Percentiles rank a stretch among this genome's conserved stretches.
phyloP scores from a whole-genome alignment of 257 asterid species.

The Cinchona pubescens region DNA sequence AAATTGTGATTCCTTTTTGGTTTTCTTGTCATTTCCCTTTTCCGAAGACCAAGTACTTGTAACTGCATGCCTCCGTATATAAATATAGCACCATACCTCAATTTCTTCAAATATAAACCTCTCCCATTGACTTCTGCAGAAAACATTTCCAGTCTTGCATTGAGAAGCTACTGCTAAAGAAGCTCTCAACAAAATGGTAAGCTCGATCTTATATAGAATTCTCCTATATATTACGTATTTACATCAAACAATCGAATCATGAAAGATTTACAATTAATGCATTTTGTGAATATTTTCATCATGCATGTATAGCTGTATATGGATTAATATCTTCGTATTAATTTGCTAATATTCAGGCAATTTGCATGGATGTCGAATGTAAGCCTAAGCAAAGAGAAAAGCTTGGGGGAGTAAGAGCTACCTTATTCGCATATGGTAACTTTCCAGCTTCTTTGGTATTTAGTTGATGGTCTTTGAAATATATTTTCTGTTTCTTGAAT shows the following conservation, averaged over 20 bases:
- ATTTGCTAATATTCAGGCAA: slow-evolving; percentile 31
- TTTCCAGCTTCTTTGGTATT: neutral
- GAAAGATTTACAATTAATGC: neutral
- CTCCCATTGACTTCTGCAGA: slow-evolving; percentile 1
- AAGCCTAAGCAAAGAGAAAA: slow-evolving; percentile 26
- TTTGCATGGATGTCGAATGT: slow-evolving; percentile 25
- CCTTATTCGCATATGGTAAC: slow-evolving; percentile 49
- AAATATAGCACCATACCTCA: neutral
- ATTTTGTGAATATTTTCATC: neutral
- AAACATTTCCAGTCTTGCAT: neutral
- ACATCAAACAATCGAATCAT: neutral
- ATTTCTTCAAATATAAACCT: slow-evolving; percentile 12
- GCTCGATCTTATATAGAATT: neutral
- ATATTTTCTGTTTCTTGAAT: neutral
- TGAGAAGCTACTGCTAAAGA: neutral
- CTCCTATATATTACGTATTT: neutral
- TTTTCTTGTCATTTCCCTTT: slow-evolving; percentile 20
- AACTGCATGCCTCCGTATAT: slow-evolving; percentile 21
- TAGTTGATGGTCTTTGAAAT: neutral
- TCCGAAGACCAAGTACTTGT: neutral
- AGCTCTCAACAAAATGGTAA: slow-evolving; percentile 23
- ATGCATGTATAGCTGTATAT: too few relatives aligned
- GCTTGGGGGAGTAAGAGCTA: slow-evolving; percentile 52
- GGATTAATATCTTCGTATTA: too few relatives aligned
- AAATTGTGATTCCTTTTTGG: slow-evolving; percentile 33